Base-by-base conservation (phyloP, 179 eudicot species). In the Silene coronaria region DNA sequence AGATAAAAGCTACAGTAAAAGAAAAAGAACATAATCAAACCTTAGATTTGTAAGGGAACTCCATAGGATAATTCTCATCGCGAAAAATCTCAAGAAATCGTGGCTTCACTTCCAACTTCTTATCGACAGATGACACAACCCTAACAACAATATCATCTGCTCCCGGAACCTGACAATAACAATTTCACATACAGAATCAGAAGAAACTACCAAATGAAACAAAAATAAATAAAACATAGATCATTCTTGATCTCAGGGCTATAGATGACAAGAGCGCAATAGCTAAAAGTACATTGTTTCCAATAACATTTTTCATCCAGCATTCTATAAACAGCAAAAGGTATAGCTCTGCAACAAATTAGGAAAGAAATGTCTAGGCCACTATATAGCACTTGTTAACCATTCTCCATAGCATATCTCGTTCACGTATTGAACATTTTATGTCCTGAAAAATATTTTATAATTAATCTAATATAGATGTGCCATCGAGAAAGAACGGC, bases 101-200 rank as follows among this genome's bases (percentile, higher is more conserved):
- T 77, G 83, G 96, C 84, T 93, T 96, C 74, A 96, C 99, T 78
- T 96, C 99, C 84, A 96, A 83, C 82, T 93, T 96, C 85, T 96
- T 96, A 88, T 96, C 99, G 59, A 96, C 98, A 27, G 99, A 96
- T 14, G 99, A 96, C 75, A 96, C 99, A 72, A 96, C 99, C 85
- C 99, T 89, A 26, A 96, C 86, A 78, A 96, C 99, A 57, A 96
- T 95, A 34, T 88, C 88, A 71, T 93, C 99, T 75, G 92, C 99
- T 82, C 98, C 98, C 23, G 98, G 97, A 84, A 96, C 90, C 99
- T 96, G 88, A 70, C 23, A 87, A 69, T 75, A 58, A 58, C 24
- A 26, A 76, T 36, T 51, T 51, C 12, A 4, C 19, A 16, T n/a
- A 26, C 67, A 74, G n/a, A 66, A 72, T 24, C 67, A 81, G 10